Conservation (phyloP, 1,139 yeast genomes). For the Yamadazyma dushanensis region DNA sequence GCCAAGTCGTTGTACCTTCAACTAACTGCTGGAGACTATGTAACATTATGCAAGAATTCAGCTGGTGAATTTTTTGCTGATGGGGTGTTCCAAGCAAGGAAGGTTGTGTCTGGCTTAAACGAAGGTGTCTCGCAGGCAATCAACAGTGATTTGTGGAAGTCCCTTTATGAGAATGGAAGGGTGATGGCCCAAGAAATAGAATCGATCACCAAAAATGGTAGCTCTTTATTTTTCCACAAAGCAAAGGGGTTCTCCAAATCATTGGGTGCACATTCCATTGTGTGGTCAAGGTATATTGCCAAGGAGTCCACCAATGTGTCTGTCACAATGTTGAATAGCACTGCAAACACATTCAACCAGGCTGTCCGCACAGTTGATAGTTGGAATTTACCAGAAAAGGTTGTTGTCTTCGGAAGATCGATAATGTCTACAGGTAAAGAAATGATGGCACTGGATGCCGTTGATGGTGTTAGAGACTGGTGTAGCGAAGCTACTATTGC, state of each 20-base stretch:
- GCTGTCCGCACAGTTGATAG: background rate
- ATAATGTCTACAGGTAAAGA: background rate
- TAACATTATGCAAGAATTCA: background rate
- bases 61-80: background rate
- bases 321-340: no score
- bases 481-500: background rate
- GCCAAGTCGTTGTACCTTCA: background rate
- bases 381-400: slow-evolving; percentile 1
- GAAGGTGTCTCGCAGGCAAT: background rate
- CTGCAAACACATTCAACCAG: background rate
- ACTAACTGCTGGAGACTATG: background rate
- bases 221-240: background rate
- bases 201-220: background rate
- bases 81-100: background rate
- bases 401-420: background rate
- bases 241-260: background rate
- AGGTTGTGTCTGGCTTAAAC: background rate
- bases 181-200: background rate
- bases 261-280: background rate
- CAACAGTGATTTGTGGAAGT: background rate
- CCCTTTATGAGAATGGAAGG: background rate
- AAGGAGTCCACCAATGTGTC: background rate
- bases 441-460: background rate
- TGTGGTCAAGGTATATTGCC: background rate
- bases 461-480: background rate